Conservation (phyloP, 495 filamentous ascomycete species). For the Lophium mytilinum region DNA sequence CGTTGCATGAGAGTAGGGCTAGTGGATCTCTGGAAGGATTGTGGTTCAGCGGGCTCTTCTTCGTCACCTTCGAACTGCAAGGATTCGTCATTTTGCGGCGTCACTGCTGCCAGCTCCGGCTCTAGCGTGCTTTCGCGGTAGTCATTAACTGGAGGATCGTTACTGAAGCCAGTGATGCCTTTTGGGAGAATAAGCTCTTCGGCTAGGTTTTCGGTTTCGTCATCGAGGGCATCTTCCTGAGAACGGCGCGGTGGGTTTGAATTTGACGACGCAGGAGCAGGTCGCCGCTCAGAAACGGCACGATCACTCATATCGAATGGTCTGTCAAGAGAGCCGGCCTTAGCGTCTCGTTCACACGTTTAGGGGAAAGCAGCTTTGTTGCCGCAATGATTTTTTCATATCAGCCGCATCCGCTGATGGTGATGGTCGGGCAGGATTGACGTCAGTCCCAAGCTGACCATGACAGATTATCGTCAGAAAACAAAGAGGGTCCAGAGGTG, state of each 20-base stretch:
- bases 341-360: background rate
- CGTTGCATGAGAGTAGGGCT: conserved; percentile 47
- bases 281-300: background rate
- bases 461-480: too few relatives aligned
- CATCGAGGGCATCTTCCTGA: background rate
- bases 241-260: background rate
- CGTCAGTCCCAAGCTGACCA: too few relatives aligned
- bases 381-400: too few relatives aligned
- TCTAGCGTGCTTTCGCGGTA: conserved; percentile 18
- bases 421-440: too few relatives aligned
- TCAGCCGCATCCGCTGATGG: too few relatives aligned
- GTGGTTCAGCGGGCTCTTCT: conserved; percentile 55
- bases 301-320: background rate
- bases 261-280: background rate
- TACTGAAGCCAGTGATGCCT: background rate
- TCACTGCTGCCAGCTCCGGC: conserved; percentile 9
- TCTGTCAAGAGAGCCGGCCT: background rate
- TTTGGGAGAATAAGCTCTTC: background rate
- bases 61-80: conserved; percentile 45
- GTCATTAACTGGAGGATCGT: conserved; percentile 7
- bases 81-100: conserved; percentile 20
- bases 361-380: background rate
- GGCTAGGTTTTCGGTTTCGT: background rate
- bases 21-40: conserved; percentile 54
- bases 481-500: too few relatives aligned